phyloP scores from a whole-genome alignment of 2,329 filamentous ascomycete species.

The Paraphoma sp. region DNA sequence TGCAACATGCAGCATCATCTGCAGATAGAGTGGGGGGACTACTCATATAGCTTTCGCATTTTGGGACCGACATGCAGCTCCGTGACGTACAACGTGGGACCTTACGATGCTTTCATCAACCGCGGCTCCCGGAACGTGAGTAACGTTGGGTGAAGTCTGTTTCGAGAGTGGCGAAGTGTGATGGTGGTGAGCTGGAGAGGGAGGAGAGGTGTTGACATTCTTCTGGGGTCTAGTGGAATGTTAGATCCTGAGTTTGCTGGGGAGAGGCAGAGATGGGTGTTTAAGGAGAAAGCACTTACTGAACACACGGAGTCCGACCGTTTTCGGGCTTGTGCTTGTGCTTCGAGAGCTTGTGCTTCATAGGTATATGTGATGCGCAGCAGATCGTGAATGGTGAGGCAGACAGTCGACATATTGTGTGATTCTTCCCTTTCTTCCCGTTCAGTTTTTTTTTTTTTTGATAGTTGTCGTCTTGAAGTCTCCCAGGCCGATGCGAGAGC shows the following conservation, averaged over 20 bases:
- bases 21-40: not conserved
- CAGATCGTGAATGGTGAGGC: slow-evolving; percentile 39
- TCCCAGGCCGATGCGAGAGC: not conserved
- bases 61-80: no score
- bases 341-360: slow-evolving; percentile 32
- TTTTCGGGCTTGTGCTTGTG: slow-evolving; percentile 17
- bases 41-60: not conserved
- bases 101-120: not conserved
- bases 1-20: not conserved
- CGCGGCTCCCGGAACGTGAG: slow-evolving; percentile 12
- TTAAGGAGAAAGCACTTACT: slow-evolving; percentile 16
- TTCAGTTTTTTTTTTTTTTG: not conserved
- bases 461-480: not conserved
- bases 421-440: not conserved
- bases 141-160: slow-evolving; percentile 39
- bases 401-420: slow-evolving; percentile 37
- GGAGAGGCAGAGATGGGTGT: not conserved
- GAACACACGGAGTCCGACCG: slow-evolving; percentile 32
- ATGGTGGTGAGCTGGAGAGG: slow-evolving; percentile 12
- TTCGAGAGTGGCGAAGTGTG: slow-evolving; percentile 24
- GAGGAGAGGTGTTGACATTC: slow-evolving; percentile 23
- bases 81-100: not conserved
- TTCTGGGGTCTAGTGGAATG: slow-evolving; percentile 28
- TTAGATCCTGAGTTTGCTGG: slow-evolving; percentile 4
- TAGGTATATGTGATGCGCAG: slow-evolving; percentile 45